Evolutionary conservation across 345 rosid species (phyloP).

Genomic region (Citrus glauca): DNA sequence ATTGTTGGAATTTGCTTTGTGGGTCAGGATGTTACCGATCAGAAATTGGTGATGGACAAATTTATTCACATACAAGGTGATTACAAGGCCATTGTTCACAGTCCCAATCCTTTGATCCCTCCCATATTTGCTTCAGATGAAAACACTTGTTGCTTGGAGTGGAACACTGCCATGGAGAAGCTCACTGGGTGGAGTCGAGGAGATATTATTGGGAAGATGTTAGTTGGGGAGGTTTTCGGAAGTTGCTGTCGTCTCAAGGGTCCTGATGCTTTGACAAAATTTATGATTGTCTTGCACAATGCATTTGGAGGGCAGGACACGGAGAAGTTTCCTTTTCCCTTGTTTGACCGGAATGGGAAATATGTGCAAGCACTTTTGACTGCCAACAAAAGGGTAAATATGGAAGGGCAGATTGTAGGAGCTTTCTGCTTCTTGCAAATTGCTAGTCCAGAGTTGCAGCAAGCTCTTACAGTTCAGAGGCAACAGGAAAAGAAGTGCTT

Average conservation of each 20-base stretch:
- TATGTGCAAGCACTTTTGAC: slow-evolving; percentile 81
- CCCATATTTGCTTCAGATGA: slow-evolving; percentile 96
- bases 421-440: slow-evolving; percentile 98
- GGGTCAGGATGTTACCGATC: slow-evolving; percentile 89
- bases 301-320: slow-evolving; percentile 86
- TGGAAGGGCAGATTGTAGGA: slow-evolving; percentile 71
- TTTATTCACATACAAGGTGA: slow-evolving; percentile 89
- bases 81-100: slow-evolving; percentile 85
- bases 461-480: slow-evolving; percentile 70
- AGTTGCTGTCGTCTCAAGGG: slow-evolving; percentile 85
- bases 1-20: slow-evolving; percentile 97
- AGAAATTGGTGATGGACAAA: slow-evolving; percentile 94
- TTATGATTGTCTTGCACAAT: slow-evolving; percentile 87
- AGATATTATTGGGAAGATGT: slow-evolving; percentile 79
- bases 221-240: slow-evolving; percentile 95
- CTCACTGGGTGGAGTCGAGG: slow-evolving; percentile 75
- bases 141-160: slow-evolving; percentile 85
- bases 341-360: slow-evolving; percentile 72
- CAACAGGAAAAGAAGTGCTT: slow-evolving; percentile 60
- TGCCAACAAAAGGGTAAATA: slow-evolving; percentile 70
- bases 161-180: slow-evolving; percentile 98
- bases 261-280: slow-evolving; percentile 79
- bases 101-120: slow-evolving; percentile 92
- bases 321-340: slow-evolving; percentile 73
- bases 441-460: slow-evolving; percentile 90